These are phyloP conservation scores for Tolypocladium nubicola DNA, from an alignment of 2,329 filamentous ascomycete genomes.

Conservation along the genomic window DNA sequence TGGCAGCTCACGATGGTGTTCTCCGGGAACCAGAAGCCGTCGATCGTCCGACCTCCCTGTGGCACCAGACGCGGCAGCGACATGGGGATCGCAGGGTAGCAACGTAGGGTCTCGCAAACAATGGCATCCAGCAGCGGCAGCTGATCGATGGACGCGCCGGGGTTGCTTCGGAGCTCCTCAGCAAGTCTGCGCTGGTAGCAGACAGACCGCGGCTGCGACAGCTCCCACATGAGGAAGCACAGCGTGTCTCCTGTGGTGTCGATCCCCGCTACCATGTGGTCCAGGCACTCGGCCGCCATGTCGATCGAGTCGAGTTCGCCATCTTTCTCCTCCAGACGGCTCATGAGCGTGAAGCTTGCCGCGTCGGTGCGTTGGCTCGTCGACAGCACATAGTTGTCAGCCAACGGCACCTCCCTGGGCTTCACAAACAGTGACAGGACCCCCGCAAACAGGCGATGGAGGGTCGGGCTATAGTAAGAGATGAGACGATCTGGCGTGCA, in stretches of 20 bases:
- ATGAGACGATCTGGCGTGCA: constrained; percentile 42
- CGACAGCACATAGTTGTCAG: constrained; percentile 47
- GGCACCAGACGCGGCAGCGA: constrained; percentile 53
- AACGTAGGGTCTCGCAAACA: constrained; percentile 50
- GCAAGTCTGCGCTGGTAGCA: constrained; percentile 40
- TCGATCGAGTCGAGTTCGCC: constrained; percentile 37
- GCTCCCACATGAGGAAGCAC: constrained; percentile 61
- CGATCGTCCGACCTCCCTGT: constrained; percentile 39
- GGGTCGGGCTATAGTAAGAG: constrained; percentile 42
- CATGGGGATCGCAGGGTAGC: constrained; percentile 56
- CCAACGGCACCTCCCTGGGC: constrained; percentile 46
- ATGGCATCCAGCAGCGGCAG: constrained; percentile 53
- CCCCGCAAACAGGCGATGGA: constrained; percentile 36
- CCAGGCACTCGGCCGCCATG: constrained; percentile 57
- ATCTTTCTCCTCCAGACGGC: constrained; percentile 43
- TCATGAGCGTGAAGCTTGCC: constrained; percentile 45
- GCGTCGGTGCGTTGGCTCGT: constrained; percentile 34
- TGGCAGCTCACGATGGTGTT: constrained; percentile 50
- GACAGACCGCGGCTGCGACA: constrained; percentile 48
- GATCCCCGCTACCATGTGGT: constrained; percentile 63
- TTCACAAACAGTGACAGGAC: constrained; percentile 38
- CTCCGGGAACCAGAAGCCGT: constrained; percentile 41
- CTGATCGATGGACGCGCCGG: constrained; percentile 31
- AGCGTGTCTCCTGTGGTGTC: constrained; percentile 61
- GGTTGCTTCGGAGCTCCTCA: constrained; percentile 36